Evolutionary conservation across 1,284 basidiomycete species (phyloP), one percentile per base, ranked within the genome.

Genomic region (Fomitopsis schrenkii): DNA sequence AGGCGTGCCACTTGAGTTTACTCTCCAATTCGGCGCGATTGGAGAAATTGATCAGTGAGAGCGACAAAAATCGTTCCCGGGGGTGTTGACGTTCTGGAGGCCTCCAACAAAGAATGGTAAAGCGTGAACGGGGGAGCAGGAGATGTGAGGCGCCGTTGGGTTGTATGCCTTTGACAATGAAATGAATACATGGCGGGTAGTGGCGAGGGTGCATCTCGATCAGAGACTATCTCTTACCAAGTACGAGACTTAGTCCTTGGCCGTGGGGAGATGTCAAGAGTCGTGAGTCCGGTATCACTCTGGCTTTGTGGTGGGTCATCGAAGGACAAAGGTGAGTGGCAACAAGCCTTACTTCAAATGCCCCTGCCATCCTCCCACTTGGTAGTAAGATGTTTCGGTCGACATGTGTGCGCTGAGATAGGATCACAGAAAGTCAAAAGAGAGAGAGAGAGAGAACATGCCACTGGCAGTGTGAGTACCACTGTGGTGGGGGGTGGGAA

Each of bases 111-210:
- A 57, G 19, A 8, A 28, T 53, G n/a, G 35, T 38, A 55, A 62
- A 70, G 19, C 61, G 63, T 3, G 59, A 54, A 33, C 55, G 9
- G 5, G 72, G 65, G n/a, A 74, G 35, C 8, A 77, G 67, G 4
- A 77, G 57, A 48, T 72, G 73, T 1, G 75, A 75, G 9, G 74
- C 73, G 26, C 76, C 76, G 45, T 62, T 71, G 1, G 70, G 70
- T 17, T 59, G 57, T 35, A 77, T 72, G 2, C 75, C 76, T 73
- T 33, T 8, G 22, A 41, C 38, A 40, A 40, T 40, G 38, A 8
- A 5, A 44, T 17, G 6, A 41, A 12, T 19, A 30, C 17, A 35
- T 36, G 5, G 22, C 22, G 22, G 22, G 30, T 52, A 28, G 7
- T 38, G 9, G 22, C 3, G 15, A 17, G 3, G 36, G 15, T 28